These are phyloP conservation scores for Pseudonitzschia pungens DNA, from an alignment of 108 stramenopile species.

Conservation along the genomic window DNA sequence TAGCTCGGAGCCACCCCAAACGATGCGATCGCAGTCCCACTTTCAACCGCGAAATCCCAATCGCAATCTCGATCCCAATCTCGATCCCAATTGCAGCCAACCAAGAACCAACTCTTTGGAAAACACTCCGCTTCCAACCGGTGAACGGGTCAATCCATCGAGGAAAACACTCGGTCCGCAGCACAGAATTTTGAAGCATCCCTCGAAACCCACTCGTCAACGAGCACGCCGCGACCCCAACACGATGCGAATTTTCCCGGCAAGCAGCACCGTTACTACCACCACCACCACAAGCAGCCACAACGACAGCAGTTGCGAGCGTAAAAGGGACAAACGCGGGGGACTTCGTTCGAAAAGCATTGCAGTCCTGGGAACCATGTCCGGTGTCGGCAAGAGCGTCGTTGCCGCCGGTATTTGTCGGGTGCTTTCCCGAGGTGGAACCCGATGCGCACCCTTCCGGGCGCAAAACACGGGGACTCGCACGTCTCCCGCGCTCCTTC, in stretches of 20 bases:
- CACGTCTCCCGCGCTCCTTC: conserved; percentile 37
- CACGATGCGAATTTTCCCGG: not conserved
- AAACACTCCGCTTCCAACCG: not conserved
- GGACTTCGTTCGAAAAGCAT: not conserved
- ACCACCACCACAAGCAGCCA: not conserved
- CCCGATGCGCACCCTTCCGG: conserved; percentile 38
- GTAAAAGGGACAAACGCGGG: not conserved
- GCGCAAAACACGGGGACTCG: conserved; percentile 41
- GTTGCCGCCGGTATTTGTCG: conserved; percentile 42
- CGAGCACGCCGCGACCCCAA: not conserved
- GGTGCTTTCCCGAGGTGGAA: conserved; percentile 26
- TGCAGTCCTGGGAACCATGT: conserved; percentile 43
- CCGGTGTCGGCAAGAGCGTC: conserved; percentile 33
- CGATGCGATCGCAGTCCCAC: not conserved
- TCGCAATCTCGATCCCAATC: not conserved
- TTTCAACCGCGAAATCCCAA: not conserved
- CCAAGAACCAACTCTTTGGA: not conserved
- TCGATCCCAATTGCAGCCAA: not conserved
- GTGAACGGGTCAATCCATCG: not conserved
- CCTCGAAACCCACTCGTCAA: not conserved
- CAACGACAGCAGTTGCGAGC: no score
- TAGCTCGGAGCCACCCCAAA: not conserved
- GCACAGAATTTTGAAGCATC: not conserved
- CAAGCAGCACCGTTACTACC: not conserved
- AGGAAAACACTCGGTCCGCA: not conserved